phyloP scores from a whole-genome alignment of 495 filamentous ascomycete genomes.

The Penicillium simplicissimum region DNA sequence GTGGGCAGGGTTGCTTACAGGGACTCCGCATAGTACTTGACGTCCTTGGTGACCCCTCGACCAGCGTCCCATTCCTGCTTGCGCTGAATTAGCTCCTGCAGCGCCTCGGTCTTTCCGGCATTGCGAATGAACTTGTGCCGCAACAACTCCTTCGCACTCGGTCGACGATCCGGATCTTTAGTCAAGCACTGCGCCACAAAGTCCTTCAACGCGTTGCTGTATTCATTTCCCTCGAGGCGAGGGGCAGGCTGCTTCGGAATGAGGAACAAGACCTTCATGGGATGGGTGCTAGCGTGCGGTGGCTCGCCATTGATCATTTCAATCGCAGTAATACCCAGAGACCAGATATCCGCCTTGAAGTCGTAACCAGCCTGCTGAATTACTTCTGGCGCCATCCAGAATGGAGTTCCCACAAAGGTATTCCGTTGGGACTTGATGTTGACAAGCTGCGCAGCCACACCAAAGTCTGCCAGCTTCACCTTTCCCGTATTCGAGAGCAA shows the following conservation, averaged over 20 bases:
- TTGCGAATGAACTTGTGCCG: constrained; percentile 84
- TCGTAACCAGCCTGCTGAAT: constrained; percentile 97
- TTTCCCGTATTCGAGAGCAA: constrained; percentile 83
- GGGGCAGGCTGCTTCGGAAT: constrained; percentile 93
- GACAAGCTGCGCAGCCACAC: constrained; percentile 92
- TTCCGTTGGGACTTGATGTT: constrained; percentile 98
- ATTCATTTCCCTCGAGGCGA: constrained; percentile 77
- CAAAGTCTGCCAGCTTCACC: constrained; percentile 97
- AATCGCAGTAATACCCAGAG: constrained; percentile 91
- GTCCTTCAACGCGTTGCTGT: constrained; percentile 89
- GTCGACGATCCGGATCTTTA: constrained; percentile 82
- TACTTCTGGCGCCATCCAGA: constrained; percentile 99
- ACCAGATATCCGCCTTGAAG: constrained; percentile 98
- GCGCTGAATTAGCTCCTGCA: constrained; percentile 85
- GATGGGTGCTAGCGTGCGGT: constrained; percentile 85
- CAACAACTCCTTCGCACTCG: constrained; percentile 85
- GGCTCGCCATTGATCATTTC: constrained; percentile 93
- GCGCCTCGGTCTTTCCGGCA: constrained; percentile 78
- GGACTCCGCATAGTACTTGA: constrained; percentile 90
- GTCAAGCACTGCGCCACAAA: constrained; percentile 88
- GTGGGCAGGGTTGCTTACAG: constrained; percentile 47
- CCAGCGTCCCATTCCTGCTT: constrained; percentile 76
- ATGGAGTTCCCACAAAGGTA: constrained; percentile 98
- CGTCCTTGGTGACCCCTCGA: constrained; percentile 57
- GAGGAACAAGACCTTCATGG: constrained; percentile 98